Percentiles rank a stretch among this genome's conserved stretches.
phyloP scores from a whole-genome alignment of 2,329 filamentous ascomycete species.

The Pseudofabraea citricarpa region DNA sequence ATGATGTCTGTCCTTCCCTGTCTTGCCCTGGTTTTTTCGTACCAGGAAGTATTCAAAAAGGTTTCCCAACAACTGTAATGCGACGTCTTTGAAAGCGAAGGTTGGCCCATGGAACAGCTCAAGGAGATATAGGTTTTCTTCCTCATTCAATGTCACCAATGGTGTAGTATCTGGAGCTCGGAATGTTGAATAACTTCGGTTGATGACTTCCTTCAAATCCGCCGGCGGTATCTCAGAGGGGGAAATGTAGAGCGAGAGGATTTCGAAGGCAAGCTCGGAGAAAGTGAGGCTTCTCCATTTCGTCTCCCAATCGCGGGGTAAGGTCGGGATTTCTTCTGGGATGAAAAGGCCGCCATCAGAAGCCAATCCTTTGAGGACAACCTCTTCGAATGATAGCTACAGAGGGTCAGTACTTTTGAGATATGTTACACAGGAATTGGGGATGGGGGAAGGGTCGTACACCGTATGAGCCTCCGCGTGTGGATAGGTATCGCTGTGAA shows the following conservation, averaged over 20 bases:
- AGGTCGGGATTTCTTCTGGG: slow-evolving; percentile 70
- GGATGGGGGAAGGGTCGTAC: too few relatives aligned
- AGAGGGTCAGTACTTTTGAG: slow-evolving; percentile 11
- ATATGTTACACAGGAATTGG: too few relatives aligned
- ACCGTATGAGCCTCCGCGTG: slow-evolving; percentile 57
- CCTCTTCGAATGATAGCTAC: slow-evolving; percentile 84
- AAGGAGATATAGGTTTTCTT: slow-evolving; percentile 73
- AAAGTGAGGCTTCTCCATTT: slow-evolving; percentile 76
- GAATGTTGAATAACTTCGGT: slow-evolving; percentile 85
- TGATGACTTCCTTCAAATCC: slow-evolving; percentile 79
- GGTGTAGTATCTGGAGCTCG: slow-evolving; percentile 75
- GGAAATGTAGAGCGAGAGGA: slow-evolving; percentile 86
- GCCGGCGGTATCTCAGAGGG: slow-evolving; percentile 71
- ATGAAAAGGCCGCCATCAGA: slow-evolving; percentile 86
- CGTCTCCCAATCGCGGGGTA: slow-evolving; percentile 59
- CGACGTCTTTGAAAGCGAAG: slow-evolving; percentile 93
- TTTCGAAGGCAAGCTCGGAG: slow-evolving; percentile 74
- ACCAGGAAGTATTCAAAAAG: slow-evolving; percentile 86
- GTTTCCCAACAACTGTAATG: slow-evolving; percentile 92
- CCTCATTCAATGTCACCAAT: slow-evolving; percentile 66
- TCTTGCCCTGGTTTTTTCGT: slow-evolving; percentile 66
- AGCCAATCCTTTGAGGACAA: slow-evolving; percentile 84
- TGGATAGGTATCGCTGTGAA: slow-evolving; percentile 59
- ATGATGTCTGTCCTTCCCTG: slow-evolving; percentile 60
- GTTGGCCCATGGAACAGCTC: slow-evolving; percentile 97